Evolutionary conservation across 495 filamentous ascomycete species (phyloP).

Genomic region (Podospora appendiculata): DNA sequence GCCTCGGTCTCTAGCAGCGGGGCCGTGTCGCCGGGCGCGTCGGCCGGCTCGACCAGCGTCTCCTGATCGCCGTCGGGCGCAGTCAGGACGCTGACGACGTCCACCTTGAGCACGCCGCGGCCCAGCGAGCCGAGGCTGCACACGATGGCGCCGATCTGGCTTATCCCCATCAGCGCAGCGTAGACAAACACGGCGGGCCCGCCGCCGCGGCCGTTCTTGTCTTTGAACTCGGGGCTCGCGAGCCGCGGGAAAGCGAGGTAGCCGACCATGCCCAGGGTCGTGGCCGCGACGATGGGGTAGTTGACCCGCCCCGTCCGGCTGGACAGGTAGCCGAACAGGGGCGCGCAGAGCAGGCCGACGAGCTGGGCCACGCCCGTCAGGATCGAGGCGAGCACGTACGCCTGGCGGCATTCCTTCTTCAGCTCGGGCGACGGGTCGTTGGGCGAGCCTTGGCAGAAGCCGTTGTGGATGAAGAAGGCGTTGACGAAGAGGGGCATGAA

Average conservation of each 20-base stretch:
- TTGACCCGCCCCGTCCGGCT: conserved; percentile 51
- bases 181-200: conserved; percentile 62
- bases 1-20: conserved; percentile 21
- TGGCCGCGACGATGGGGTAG: conserved; percentile 62
- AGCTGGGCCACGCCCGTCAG: conserved; percentile 85
- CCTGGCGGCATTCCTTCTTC: conserved; percentile 70
- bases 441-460: conserved; percentile 60
- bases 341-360: conserved; percentile 74
- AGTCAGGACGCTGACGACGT: conserved; percentile 21
- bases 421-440: conserved; percentile 56
- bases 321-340: conserved; percentile 75
- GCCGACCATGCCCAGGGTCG: conserved; percentile 63
- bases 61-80: conserved; percentile 14
- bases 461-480: conserved; percentile 74
- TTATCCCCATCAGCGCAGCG: conserved; percentile 72
- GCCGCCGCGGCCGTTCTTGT: conserved; percentile 49
- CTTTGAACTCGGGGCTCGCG: conserved; percentile 58
- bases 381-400: conserved; percentile 77
- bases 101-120: conserved; percentile 61
- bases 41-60: conserved; percentile 15
- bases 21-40: conserved; percentile 16
- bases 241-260: conserved; percentile 67
- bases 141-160: conserved; percentile 92
- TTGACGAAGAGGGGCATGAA: conserved; percentile 93
- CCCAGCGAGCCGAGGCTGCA: conserved; percentile 82